phyloP scores from a whole-genome alignment of 805 yeast genomes.

The Wickerhamia fluorescens region DNA sequence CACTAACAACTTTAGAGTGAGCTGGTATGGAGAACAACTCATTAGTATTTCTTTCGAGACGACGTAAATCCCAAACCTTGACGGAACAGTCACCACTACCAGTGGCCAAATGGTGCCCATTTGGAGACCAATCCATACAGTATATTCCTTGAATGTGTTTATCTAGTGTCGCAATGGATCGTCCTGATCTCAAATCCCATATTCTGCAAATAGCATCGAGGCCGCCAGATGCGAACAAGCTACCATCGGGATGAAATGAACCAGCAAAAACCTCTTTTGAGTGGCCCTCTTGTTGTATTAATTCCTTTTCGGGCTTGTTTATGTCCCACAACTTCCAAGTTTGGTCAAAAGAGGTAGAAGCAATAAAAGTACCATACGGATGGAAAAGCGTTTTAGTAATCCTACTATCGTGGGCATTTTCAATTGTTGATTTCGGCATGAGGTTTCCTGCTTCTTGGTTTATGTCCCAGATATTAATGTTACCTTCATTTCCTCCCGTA shows the following conservation, averaged over 20 bases:
- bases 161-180: conserved; percentile 46
- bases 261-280: conserved; percentile 60
- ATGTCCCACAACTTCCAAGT: conserved; percentile 91
- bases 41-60: conserved; percentile 17
- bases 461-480: conserved; percentile 24
- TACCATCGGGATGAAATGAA: conserved; percentile 69
- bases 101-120: conserved; percentile 71
- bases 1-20: conserved; percentile 68
- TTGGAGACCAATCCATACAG: conserved; percentile 64
- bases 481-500: conserved; percentile 36
- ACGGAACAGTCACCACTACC: conserved; percentile 80
- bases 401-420: conserved; percentile 38
- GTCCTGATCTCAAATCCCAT: conserved; percentile 87
- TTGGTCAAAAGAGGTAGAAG: conserved; percentile 71
- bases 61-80: conserved; percentile 82
- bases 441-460: conserved; percentile 4
- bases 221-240: conserved; percentile 71
- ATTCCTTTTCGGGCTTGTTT: conserved; percentile 31
- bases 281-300: conserved; percentile 82
- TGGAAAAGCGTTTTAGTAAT: conserved; percentile 59
- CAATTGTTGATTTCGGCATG: conserved; percentile 12
- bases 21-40: conserved; percentile 55
- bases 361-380: conserved; percentile 51
- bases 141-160: conserved; percentile 73
- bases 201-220: conserved; percentile 63